phyloP scores from a whole-genome alignment of 2,329 filamentous ascomycete genomes.

The Apiospora phragmitis region DNA sequence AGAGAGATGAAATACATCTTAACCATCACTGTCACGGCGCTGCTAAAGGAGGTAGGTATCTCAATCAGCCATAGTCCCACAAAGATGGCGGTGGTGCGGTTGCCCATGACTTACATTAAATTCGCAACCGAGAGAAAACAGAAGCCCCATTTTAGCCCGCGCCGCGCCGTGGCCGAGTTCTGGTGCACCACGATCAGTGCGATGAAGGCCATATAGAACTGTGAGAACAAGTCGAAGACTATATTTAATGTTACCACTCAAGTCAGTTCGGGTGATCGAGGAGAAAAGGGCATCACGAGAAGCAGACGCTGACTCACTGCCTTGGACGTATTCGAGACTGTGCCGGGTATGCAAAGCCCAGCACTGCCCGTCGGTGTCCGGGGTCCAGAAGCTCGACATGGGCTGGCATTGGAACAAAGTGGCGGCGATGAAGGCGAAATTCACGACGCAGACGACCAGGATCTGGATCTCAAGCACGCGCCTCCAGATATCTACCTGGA shows the following conservation, averaged over 20 bases:
- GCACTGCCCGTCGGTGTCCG: conserved; percentile 30
- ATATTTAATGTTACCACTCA: background rate
- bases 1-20: conserved; percentile 2
- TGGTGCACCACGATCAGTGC: conserved; percentile 31
- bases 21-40: background rate
- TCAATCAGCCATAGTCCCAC: background rate
- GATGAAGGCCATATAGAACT: conserved; percentile 37
- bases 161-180: conserved; percentile 25
- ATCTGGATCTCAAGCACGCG: conserved; percentile 28
- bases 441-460: conserved; percentile 29
- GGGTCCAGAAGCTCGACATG: conserved; percentile 38
- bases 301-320: conserved; percentile 22
- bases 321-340: conserved; percentile 37
- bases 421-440: conserved; percentile 33
- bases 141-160: conserved; percentile 34
- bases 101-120: conserved; percentile 26
- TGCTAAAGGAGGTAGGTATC: background rate
- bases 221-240: conserved; percentile 38
- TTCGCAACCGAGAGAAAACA: conserved; percentile 32
- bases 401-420: conserved; percentile 39
- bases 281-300: too few species aligned
- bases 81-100: background rate
- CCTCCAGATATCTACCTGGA: conserved; percentile 13
- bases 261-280: background rate
- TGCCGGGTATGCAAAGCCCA: conserved; percentile 33